A percentile compares a stretch with the other conserved stretches of the same genome.
Evolutionary conservation across 352 stramenopile species (phyloP).

Genomic region (Nothophytophthora sp.): DNA sequence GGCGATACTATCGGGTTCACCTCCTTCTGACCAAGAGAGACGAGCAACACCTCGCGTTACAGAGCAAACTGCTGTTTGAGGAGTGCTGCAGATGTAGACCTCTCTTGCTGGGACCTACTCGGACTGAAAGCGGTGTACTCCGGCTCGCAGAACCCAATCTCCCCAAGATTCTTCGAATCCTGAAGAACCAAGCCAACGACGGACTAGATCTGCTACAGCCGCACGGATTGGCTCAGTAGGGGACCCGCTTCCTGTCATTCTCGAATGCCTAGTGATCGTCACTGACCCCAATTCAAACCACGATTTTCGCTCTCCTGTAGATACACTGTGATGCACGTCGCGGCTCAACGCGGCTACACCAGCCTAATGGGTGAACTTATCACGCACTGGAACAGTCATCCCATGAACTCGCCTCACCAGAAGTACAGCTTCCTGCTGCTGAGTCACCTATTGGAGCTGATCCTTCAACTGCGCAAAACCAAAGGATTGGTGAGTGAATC

Average conservation of each 20-base stretch:
- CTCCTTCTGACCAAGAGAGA: slow-evolving; percentile 37
- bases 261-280: too few species aligned
- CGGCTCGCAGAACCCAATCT: slow-evolving; percentile 70
- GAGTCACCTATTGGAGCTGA: slow-evolving; percentile 39
- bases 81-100: slow-evolving; percentile 74
- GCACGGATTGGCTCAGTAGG: slow-evolving; percentile 63
- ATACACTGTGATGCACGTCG: slow-evolving; percentile 56
- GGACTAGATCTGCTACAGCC: slow-evolving; percentile 65
- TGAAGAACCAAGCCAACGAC: slow-evolving; percentile 55
- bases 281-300: too few species aligned
- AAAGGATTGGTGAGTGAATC: slow-evolving; percentile 65
- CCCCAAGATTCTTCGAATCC: slow-evolving; percentile 57
- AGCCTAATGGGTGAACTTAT: slow-evolving; percentile 62
- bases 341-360: slow-evolving; percentile 72
- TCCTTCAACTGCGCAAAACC: slow-evolving; percentile 51
- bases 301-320: slow-evolving; percentile 15
- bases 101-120: slow-evolving; percentile 47
- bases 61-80: slow-evolving; percentile 76
- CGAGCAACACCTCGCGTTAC: slow-evolving; percentile 47
- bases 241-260: neutral
- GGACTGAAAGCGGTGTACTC: slow-evolving; percentile 60
- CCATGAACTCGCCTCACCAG: slow-evolving; percentile 63
- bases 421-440: slow-evolving; percentile 66
- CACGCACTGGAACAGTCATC: slow-evolving; percentile 53
- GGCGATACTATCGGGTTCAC: slow-evolving; percentile 53